Percentiles rank a stretch among this genome's conserved stretches.
phyloP scores from a whole-genome alignment of 768 basidiomycete genomes.

The Porphyrellus cyaneotinctus region DNA sequence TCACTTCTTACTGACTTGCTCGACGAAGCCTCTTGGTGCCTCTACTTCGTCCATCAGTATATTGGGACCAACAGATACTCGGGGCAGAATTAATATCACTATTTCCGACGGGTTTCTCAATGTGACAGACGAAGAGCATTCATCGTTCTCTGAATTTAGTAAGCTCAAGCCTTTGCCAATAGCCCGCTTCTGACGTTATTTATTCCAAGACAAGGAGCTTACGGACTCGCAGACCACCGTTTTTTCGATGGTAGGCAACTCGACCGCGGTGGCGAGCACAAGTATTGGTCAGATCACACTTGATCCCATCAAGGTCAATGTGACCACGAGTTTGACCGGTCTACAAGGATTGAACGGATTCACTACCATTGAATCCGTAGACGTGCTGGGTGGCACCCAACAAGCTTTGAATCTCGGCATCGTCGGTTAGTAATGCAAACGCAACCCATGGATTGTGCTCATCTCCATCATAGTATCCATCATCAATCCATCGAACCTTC shows the following conservation, averaged over 20 bases:
- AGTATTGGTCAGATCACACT: conserved; percentile 66
- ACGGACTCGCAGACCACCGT: conserved; percentile 45
- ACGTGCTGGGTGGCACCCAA: conserved; percentile 60
- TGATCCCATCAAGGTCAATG: conserved; percentile 68
- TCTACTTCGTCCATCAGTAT: conserved; percentile 59
- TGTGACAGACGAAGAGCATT: conserved; percentile 45
- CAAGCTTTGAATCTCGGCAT: conserved; percentile 59
- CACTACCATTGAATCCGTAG: conserved; percentile 54
- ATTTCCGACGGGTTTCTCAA: conserved; percentile 52
- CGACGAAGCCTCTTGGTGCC: conserved; percentile 52
- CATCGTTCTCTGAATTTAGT: conserved; percentile 59
- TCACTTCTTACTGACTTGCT: conserved; percentile 1
- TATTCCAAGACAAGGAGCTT: conserved; percentile 48
- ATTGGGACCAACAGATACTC: conserved; percentile 49
- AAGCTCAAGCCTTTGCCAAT: conserved; percentile 15
- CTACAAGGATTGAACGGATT: conserved; percentile 56
- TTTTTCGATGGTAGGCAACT: conserved; percentile 58
- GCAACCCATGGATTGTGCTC: not conserved
- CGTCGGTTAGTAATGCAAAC: conserved; percentile 38
- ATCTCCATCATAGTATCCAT: conserved; percentile 46
- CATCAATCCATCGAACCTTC: conserved; percentile 63
- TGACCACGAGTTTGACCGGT: conserved; percentile 56
- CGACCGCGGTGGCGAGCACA: conserved; percentile 55
- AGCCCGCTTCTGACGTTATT: not conserved
- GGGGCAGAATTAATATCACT: conserved; percentile 61